Base-by-base conservation (phyloP, 495 filamentous ascomycete species). In the Aspergillus sparsus region DNA sequence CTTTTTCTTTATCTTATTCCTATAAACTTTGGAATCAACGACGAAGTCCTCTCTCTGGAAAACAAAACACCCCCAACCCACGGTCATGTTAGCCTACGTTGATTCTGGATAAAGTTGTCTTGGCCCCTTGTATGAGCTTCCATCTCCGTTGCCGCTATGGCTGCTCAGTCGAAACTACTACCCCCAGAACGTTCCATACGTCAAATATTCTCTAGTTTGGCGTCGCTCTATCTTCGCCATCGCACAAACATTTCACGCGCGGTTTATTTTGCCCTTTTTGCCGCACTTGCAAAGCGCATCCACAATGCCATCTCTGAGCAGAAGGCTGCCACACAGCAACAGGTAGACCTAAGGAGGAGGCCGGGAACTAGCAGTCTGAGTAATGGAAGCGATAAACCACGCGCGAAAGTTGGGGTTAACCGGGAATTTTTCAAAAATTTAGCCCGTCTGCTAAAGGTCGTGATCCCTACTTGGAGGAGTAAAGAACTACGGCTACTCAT, bases 401-500 rank as follows among this genome's bases (percentile, higher is more conserved):
- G 83, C 68, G 93, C 92, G 78, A 92, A 90, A 75, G 91, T 96
- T 15, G 94, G 95, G 77, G 77, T 98, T 49, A 96, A 98, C 66
- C 83, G 90, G 55, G 94, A 98, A 71, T 98, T 98, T 80, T 95
- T 98, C 77, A 86, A 86, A 68, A 90, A 89, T 60, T 71, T 98
- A 65, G 78, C 92, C 61, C 81, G 87, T 35, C 72, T 98, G 66
- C 72, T 97, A 64, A 85, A 80, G 70, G 96, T 98, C 63, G 91
- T 93, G 12, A 87, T 98, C 49, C 95, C 94, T 0, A 88, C 92
- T 44, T 93, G 89, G 83, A 81, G 84, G 66, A 95, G 91, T 71
- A 92, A 92, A 72, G 94, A 98, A 79, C 76, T 93, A 46, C 75
- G 92, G 64, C 78, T 98, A 58, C 76, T 98, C 27, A 77, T 92